Evolutionary conservation across 1,284 basidiomycete species (phyloP).

Genomic region (Marasmius sp.): DNA sequence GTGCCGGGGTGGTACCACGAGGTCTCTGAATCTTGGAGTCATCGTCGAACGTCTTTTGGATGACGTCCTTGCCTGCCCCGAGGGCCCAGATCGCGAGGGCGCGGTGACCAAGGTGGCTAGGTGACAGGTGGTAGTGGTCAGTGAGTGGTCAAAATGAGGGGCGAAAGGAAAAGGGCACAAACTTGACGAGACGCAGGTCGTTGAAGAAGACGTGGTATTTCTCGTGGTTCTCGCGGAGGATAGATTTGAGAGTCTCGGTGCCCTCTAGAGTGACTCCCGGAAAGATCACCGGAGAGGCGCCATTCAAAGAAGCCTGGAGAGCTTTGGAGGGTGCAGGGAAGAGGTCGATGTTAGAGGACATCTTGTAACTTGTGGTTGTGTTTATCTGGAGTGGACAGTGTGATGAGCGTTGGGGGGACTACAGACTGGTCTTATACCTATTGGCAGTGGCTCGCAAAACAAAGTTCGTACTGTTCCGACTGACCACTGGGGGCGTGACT

Average conservation of each 20-base stretch:
- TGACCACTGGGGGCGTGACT: too few relatives aligned
- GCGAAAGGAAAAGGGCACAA: slow-evolving; percentile 4
- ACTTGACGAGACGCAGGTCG: slow-evolving; percentile 43
- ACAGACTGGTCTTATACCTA: too few relatives aligned
- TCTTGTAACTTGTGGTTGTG: too few relatives aligned
- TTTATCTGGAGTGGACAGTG: too few relatives aligned
- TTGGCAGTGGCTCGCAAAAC: too few relatives aligned
- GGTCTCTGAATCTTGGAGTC: slow-evolving; percentile 39
- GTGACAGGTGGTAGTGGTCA: slow-evolving; percentile 1
- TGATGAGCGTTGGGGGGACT: too few relatives aligned
- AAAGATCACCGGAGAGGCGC: slow-evolving; percentile 13
- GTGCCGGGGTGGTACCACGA: slow-evolving; percentile 38
- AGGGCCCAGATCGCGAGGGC: slow-evolving; percentile 50
- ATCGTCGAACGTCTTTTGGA: slow-evolving; percentile 41
- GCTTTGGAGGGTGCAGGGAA: too few relatives aligned
- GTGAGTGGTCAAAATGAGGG: not conserved
- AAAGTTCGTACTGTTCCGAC: too few relatives aligned
- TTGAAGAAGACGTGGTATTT: slow-evolving; percentile 47
- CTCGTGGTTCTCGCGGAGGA: slow-evolving; percentile 40
- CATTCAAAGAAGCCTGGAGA: too few relatives aligned
- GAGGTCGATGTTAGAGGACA: too few relatives aligned
- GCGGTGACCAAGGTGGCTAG: slow-evolving; percentile 51
- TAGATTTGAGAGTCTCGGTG: slow-evolving; percentile 28
- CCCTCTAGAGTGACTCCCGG: slow-evolving; percentile 30
- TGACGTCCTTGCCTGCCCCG: slow-evolving; percentile 39